A percentile compares a stretch with the other conserved stretches of the same genome.
Evolutionary conservation across 1,139 yeast genomes (phyloP).

Genomic region (Sugiyamaella japonica): DNA sequence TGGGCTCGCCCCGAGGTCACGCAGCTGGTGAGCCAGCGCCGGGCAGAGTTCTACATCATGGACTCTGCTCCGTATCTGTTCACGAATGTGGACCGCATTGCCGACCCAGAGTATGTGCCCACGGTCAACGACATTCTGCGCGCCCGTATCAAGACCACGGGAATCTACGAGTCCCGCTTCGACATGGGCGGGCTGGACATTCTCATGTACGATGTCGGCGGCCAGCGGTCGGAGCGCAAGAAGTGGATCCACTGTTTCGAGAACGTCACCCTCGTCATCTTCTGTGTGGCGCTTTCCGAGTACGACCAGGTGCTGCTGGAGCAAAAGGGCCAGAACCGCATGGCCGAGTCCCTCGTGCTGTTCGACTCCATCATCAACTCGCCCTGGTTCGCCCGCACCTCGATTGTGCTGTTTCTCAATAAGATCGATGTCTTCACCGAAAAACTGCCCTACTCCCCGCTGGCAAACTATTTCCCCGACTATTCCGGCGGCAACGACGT

Average conservation of each 20-base stretch:
- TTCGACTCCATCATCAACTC: slow-evolving; percentile 91
- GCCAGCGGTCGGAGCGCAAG: slow-evolving; percentile 88
- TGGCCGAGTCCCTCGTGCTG: slow-evolving; percentile 80
- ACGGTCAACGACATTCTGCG: slow-evolving; percentile 74
- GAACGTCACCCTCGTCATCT: slow-evolving; percentile 83
- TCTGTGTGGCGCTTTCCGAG: slow-evolving; percentile 87
- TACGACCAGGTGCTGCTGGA: slow-evolving; percentile 85
- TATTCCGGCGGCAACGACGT: slow-evolving; percentile 87
- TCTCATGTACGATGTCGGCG: slow-evolving; percentile 92
- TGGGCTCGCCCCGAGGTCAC: slow-evolving; percentile 64
- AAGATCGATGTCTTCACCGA: slow-evolving; percentile 89
- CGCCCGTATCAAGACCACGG: slow-evolving; percentile 90
- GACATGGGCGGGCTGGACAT: slow-evolving; percentile 74
- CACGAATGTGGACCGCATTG: slow-evolving; percentile 63
- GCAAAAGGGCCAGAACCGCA: slow-evolving; percentile 67
- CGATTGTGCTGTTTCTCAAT: slow-evolving; percentile 81
- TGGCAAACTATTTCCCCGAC: slow-evolving; percentile 83
- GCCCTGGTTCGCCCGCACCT: slow-evolving; percentile 89
- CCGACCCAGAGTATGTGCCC: slow-evolving; percentile 64
- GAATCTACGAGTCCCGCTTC: slow-evolving; percentile 81
- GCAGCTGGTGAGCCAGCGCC: slow-evolving; percentile 56
- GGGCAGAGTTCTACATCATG: slow-evolving; percentile 77
- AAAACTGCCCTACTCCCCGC: slow-evolving; percentile 76
- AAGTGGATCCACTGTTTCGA: slow-evolving; percentile 97
- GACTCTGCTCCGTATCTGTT: slow-evolving; percentile 86